Base-by-base conservation (phyloP, 768 basidiomycete genomes). In the Lactarius sp. region DNA sequence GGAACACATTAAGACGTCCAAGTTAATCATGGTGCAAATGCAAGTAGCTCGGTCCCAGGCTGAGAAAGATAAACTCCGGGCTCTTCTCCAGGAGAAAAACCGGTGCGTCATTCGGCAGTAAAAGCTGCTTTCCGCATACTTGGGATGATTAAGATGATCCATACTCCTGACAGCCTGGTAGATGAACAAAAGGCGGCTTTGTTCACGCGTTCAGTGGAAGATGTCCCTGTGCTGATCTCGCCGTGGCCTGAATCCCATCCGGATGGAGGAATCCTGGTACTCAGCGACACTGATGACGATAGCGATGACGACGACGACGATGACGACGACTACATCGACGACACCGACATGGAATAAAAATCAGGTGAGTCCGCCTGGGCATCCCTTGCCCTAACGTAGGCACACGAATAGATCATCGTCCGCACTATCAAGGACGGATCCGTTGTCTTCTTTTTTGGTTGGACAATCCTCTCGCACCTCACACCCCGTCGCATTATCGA, bases 1-100 rank as follows among this genome's bases (percentile, higher is more conserved):
- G 60, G 70, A 76, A 46, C 79, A 84, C 56, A 82, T 85, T 53
- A 70, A 77, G 41, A 78, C 80, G 65, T 82, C 76, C 66, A 83
- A 81, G 72, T 52, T 68, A 34, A 70, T 85, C 52, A 84, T 84
- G 80, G 74, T 70, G 6, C 73, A 76, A 66, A 72, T 85, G 18
- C 63, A 73, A 13, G 69, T 65, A 53, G 78, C 81, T 31, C 72
- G 67, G 59, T 78, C 75, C 10, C 83, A 80, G 73, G 72, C 74
- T 59, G 83, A 83, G 71, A 82, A 76, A 62, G 79, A 83, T n/a
- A 67, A 56, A 13, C 74, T 84, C 8, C 56, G 80, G 67, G 70
- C 65, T 6, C 65, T 76, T 27, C 77, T 84, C 75, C 77, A 79
- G 54, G 78, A 83, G 70, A 77, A 76, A 67, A 78, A 74, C 67